These are phyloP conservation scores for Chlamydomonas sp. DNA, from an alignment of 139 green algal species.

Conservation along the genomic window DNA sequence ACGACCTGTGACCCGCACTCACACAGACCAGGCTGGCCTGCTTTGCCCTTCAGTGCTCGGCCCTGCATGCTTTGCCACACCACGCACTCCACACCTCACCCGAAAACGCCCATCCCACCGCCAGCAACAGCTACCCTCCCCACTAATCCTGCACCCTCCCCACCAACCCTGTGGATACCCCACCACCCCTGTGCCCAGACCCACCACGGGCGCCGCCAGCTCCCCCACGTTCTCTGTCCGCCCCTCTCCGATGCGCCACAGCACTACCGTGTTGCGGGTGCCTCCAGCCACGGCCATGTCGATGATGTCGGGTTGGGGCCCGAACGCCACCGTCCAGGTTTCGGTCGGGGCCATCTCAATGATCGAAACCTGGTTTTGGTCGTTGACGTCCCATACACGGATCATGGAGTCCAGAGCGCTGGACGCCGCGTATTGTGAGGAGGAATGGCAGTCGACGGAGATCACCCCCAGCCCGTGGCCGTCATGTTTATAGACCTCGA, in stretches of 20 bases:
- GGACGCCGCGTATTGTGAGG: conserved; percentile 75
- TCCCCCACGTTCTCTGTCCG: conserved; percentile 37
- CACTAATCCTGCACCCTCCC: background rate
- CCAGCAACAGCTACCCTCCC: too few relatives aligned
- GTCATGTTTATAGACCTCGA: conserved; percentile 61
- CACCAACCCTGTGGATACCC: background rate
- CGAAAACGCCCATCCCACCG: too few relatives aligned
- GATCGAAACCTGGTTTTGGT: conserved; percentile 56
- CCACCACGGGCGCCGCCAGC: conserved; percentile 38
- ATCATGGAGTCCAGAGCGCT: conserved; percentile 87
- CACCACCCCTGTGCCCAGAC: background rate
- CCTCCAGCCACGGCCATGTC: conserved; percentile 78
- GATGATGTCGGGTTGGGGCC: conserved; percentile 47
- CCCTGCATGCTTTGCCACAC: too few relatives aligned
- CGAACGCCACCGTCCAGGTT: conserved; percentile 84
- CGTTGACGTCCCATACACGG: conserved; percentile 76
- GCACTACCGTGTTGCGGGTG: conserved; percentile 65
- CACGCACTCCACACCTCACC: too few relatives aligned
- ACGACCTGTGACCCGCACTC: too few relatives aligned
- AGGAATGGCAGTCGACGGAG: conserved; percentile 72
- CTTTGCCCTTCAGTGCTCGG: too few relatives aligned
- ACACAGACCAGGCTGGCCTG: too few relatives aligned
- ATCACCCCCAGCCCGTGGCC: conserved; percentile 89
- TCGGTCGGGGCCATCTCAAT: conserved; percentile 88
- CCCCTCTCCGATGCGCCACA: conserved; percentile 45